Base-by-base conservation (phyloP, 2,329 filamentous ascomycete genomes). In the Alternaria arbusti region DNA sequence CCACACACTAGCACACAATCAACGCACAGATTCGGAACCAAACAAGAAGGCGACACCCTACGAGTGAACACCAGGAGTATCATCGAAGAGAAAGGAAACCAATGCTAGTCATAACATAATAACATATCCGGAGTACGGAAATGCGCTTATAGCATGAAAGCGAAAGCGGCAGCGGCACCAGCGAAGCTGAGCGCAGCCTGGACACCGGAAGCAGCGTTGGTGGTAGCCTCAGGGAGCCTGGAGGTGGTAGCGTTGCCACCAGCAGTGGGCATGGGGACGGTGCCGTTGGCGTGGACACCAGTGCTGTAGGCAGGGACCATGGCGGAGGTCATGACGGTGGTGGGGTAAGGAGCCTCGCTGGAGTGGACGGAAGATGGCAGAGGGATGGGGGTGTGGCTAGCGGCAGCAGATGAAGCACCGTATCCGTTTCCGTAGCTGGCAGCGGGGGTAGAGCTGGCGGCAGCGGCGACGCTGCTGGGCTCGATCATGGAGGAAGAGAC, bases 131-230 rank as follows among this genome's bases (percentile, higher is more conserved):
- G 30, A 43, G 15, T 23, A 26, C 12, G 47, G 45, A 46, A 61
- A 65, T 57, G 55, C 51, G 63, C 67, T 73, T 79, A 79, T 52
- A 80, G 68, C 70, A 83, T 75, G 68, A 81, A 78, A 61, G 80
- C 81, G 40, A 81, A 68, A 66, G 77, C 80, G 57, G 80, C 82
- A 23, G 79, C 78, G 46, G 80, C 74, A 64, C 80, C 81, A 44
- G 74, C 79, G 60, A 83, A 72, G 72, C 79, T 75, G 66, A 81
- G 73, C 56, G 75, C 77, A 54, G 76, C 77, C 61, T 73, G 61
- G 64, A 79, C 50, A 44, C 69, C 68, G 26, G 71, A 70, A 12
- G 78, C 79, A 50, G 76, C 78, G 54, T 59, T 62, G 54, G 78
- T 78, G 47, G 80, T 75, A 54, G 64, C 67, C 69, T 74, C 65